phyloP scores from a whole-genome alignment of 257 asterid species.

The Solanum infundibuliforme region DNA sequence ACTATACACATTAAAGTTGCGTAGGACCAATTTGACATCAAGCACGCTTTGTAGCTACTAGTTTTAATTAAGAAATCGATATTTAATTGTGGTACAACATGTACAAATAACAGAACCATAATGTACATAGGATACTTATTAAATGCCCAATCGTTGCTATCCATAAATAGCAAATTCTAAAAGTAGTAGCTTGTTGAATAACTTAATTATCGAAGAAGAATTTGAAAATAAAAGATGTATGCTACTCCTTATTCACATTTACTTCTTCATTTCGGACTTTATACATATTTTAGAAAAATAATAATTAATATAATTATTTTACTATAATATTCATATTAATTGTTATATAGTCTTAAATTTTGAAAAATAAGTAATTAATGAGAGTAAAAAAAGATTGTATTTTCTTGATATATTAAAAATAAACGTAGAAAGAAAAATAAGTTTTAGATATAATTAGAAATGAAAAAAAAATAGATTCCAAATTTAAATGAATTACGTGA shows the following conservation, averaged over 20 bases:
- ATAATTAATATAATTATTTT: no score
- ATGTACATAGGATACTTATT: not conserved
- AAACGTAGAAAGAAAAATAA: not conserved
- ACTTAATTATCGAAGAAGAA: not conserved
- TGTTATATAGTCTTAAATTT: not conserved
- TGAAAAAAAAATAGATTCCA: not conserved
- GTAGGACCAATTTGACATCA: not conserved
- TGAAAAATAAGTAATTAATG: not conserved
- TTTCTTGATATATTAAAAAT: not conserved
- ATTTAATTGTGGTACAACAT: not conserved
- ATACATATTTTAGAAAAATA: not conserved
- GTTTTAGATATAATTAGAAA: not conserved
- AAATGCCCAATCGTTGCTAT: not conserved
- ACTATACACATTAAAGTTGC: not conserved
- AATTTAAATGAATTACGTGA: not conserved
- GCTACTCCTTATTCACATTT: not conserved
- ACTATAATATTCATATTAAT: no score
- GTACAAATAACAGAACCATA: not conserved
- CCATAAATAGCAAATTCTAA: not conserved
- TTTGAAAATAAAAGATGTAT: not conserved
- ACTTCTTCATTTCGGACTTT: not conserved
- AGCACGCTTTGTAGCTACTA: not conserved
- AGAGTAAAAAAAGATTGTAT: no score
- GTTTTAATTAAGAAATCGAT: not conserved
- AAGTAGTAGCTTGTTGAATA: not conserved